Conservation (phyloP, 108 stramenopile genomes). For the Aureococcus anophagefferens region DNA sequence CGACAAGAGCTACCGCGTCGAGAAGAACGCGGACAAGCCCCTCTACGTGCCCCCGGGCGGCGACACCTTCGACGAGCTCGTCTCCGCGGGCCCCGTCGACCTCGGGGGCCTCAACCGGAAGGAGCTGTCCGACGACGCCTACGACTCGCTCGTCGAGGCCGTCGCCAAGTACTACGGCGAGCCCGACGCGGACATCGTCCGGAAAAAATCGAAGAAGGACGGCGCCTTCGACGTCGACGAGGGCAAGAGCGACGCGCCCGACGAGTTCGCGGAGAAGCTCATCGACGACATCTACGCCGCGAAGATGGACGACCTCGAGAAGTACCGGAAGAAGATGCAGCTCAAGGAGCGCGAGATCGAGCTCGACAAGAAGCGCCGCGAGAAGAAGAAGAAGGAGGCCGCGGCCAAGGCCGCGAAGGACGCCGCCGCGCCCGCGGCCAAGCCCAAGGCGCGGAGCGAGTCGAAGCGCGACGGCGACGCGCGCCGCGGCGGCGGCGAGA, state of each 20-base stretch:
- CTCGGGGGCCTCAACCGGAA: background rate
- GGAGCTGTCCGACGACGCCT: background rate
- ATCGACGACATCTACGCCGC: background rate
- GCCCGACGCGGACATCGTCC: background rate
- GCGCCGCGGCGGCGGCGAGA: no score
- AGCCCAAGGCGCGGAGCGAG: no score
- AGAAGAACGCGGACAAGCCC: background rate
- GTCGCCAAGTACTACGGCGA: background rate
- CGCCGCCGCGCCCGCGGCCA: no score
- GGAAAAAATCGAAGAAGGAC: background rate
- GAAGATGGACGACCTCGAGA: background rate
- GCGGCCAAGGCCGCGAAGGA: no score
- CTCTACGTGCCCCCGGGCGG: background rate
- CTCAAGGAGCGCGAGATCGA: background rate
- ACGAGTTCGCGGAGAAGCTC: background rate
- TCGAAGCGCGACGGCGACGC: no score
- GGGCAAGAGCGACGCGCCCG: background rate
- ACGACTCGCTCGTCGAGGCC: background rate
- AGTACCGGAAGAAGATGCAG: background rate
- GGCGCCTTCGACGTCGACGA: background rate
- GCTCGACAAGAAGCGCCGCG: background rate
- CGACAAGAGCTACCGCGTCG: background rate
- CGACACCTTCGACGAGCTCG: background rate
- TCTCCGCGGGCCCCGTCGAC: background rate
- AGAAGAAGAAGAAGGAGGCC: no score